Percentiles rank a stretch among this genome's conserved stretches.
Evolutionary conservation across 1,139 yeast genomes (phyloP).

Genomic region (Lodderomyces orthopsilosis): DNA sequence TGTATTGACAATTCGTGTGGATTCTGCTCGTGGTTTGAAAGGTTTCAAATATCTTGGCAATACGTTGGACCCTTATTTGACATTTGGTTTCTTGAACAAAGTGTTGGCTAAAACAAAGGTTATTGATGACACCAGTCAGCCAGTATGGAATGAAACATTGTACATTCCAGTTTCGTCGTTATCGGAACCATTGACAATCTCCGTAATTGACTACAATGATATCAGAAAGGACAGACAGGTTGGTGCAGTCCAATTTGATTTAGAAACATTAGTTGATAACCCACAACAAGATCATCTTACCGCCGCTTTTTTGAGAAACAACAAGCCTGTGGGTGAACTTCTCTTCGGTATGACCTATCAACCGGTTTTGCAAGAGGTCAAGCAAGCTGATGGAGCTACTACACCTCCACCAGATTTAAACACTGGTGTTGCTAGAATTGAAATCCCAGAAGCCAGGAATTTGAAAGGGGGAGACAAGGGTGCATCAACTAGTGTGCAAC

Average conservation of each 20-base stretch:
- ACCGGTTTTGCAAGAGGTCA: conserved; percentile 76
- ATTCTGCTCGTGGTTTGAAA: conserved; percentile 64
- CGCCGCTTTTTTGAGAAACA: conserved; percentile 69
- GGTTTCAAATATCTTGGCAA: conserved; percentile 70
- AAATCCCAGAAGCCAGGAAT: conserved; percentile 51
- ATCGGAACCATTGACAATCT: conserved; percentile 74
- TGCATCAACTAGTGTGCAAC: conserved; percentile 67
- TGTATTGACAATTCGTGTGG: conserved; percentile 67
- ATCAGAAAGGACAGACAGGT: conserved; percentile 74
- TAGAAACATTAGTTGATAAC: conserved; percentile 61
- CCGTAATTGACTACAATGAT: conserved; percentile 72
- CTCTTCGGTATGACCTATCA: conserved; percentile 68
- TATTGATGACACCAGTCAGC: conserved; percentile 62
- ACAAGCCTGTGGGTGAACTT: conserved; percentile 75
- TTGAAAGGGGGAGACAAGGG: conserved; percentile 43
- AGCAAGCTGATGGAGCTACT: conserved; percentile 78
- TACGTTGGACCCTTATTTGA: conserved; percentile 86
- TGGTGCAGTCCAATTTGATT: conserved; percentile 75
- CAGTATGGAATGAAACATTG: conserved; percentile 81
- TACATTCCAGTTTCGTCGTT: conserved; percentile 70
- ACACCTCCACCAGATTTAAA: conserved; percentile 90
- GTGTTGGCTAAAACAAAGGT: conserved; percentile 65
- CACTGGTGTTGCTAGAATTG: conserved; percentile 79
- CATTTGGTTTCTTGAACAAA: conserved; percentile 58
- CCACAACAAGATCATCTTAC: conserved; percentile 51